Base-by-base conservation (phyloP, 2,329 filamentous ascomycete species). In the Biscogniauxia sp. region DNA sequence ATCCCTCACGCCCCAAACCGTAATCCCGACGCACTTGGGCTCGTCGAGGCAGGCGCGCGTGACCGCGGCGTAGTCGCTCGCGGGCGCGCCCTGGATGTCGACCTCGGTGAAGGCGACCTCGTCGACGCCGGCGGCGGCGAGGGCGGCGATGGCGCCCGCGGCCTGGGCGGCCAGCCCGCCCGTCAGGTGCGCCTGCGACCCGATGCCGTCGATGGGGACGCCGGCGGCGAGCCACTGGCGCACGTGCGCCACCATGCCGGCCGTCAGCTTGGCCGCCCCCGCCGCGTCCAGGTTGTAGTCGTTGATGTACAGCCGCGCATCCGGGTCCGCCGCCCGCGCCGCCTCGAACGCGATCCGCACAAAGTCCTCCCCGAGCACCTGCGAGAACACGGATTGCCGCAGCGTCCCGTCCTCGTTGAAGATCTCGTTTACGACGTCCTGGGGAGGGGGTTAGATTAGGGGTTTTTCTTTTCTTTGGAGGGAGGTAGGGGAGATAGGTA, bases 301-400 rank as follows among this genome's bases (percentile, higher is more conserved):
- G 75, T 92, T 93, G 77, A 92, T 90, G 78, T 90, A 93, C 49
- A 92, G 80, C 75, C 88, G 88, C 2, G 86, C 88, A 59, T 75
- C 69, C 2, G 89, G 87, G 72, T 92, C 89, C 15, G 87, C 88
- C 8, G 80, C 79, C 56, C 84, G 82, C 20, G 90, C 89, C 11
- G 89, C 84, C 56, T 84, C 80, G 77, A 92, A 92, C 41, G 89
- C 89, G 68, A 90, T 88, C 20, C 79, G 78, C 57, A 92, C 84
- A 70, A 88, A 91, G 72, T 84, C 82, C 76, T 91, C 88, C 52
- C 89, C 88, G 4, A 92, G 81, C 2, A 91, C 84, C 25, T 84
- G 80, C 68, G 79, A 88, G 78, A 90, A 92, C 67, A 90, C 86
- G 9, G 80, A 84, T 28, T 76, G 68, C 52, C 88, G 85, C 58